phyloP scores from a whole-genome alignment of 768 basidiomycete genomes.

The Leccinum barrowsii region DNA sequence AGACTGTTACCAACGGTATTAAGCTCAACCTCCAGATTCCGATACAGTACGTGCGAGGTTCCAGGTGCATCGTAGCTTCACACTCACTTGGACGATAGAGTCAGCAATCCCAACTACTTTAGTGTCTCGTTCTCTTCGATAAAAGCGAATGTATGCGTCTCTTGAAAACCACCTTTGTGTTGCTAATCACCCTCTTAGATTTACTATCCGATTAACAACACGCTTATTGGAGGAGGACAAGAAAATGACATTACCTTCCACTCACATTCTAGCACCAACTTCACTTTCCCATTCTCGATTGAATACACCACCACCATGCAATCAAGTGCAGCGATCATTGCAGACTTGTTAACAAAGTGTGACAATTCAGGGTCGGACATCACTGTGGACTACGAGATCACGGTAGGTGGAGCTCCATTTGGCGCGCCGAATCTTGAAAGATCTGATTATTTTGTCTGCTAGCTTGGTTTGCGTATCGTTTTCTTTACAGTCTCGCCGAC shows the following conservation, averaged over 20 bases:
- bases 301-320: conserved; percentile 54
- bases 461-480: conserved; percentile 67
- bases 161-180: conserved; percentile 1
- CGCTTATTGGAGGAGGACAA: conserved; percentile 61
- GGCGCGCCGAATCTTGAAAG: background rate
- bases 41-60: conserved; percentile 49
- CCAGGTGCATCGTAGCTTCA: background rate
- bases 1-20: conserved; percentile 42
- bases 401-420: conserved; percentile 33
- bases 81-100: conserved; percentile 40
- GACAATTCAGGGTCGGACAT: conserved; percentile 49
- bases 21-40: conserved; percentile 60
- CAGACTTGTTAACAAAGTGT: conserved; percentile 62
- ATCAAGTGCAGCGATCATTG: conserved; percentile 51
- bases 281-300: conserved; percentile 75
- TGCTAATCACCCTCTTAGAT: conserved; percentile 40
- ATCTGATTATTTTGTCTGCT: conserved; percentile 9
- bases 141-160: conserved; percentile 48
- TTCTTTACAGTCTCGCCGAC: conserved; percentile 64
- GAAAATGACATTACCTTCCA: conserved; percentile 44
- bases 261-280: conserved; percentile 54
- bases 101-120: conserved; percentile 82
- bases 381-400: conserved; percentile 62
- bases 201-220: conserved; percentile 71
- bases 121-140: conserved; percentile 62